Evolutionary conservation across 2,329 filamentous ascomycete genomes (phyloP).

Genomic region (Metarhizium album): DNA sequence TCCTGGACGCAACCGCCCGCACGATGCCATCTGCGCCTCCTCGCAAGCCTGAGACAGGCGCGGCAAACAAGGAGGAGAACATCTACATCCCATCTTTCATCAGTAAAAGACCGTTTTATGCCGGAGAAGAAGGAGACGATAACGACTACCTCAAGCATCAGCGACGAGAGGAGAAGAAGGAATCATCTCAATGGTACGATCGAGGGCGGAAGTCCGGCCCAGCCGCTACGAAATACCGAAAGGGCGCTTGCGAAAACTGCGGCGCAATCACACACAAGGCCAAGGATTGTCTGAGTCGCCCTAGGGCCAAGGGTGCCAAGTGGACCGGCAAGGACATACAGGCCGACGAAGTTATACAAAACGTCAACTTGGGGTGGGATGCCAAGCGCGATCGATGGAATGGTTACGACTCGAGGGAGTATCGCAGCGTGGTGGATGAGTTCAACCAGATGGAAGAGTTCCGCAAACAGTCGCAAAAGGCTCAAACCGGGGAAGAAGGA

Average conservation of each 20-base stretch:
- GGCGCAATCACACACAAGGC: slow-evolving; percentile 93
- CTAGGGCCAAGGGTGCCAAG: slow-evolving; percentile 78
- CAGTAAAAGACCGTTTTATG: slow-evolving; percentile 94
- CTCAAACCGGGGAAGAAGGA: slow-evolving; percentile 31
- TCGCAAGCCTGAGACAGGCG: slow-evolving; percentile 23
- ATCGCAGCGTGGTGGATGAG: slow-evolving; percentile 76
- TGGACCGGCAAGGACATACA: slow-evolving; percentile 92
- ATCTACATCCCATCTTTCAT: slow-evolving; percentile 98
- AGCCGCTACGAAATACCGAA: slow-evolving; percentile 91
- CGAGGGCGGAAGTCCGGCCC: slow-evolving; percentile 75
- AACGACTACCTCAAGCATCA: slow-evolving; percentile 96
- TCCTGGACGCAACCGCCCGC: neutral
- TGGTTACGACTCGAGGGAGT: slow-evolving; percentile 87
- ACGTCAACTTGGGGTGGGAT: slow-evolving; percentile 86
- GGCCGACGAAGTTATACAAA: slow-evolving; percentile 78
- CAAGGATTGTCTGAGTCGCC: slow-evolving; percentile 84
- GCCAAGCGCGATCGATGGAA: slow-evolving; percentile 98
- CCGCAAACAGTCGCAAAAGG: slow-evolving; percentile 40
- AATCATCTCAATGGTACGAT: slow-evolving; percentile 83
- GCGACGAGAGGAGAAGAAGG: slow-evolving; percentile 51
- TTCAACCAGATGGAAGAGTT: slow-evolving; percentile 79
- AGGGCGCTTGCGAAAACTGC: slow-evolving; percentile 97
- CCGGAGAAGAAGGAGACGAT: slow-evolving; percentile 64
- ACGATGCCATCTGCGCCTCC: slow-evolving; percentile 19
- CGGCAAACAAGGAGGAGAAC: slow-evolving; percentile 75